Conservation (phyloP, 345 rosid genomes). For the Xanthoceras sorbifolium region DNA sequence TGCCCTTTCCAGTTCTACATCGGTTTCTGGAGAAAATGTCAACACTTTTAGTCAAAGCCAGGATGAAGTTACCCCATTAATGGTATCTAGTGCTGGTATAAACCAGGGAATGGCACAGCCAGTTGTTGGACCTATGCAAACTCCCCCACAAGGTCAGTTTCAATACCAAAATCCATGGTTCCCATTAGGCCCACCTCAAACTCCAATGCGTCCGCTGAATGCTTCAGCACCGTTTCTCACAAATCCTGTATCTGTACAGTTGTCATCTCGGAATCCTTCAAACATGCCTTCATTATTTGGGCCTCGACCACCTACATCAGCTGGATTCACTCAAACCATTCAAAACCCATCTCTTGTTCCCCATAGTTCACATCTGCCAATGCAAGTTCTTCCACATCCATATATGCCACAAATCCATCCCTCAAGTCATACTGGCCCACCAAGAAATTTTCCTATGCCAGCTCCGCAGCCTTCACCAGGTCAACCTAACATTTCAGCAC, state of each 20-base stretch:
- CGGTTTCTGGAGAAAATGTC: conserved; percentile 42
- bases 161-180: conserved; percentile 53
- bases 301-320: conserved; percentile 39
- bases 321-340: conserved; percentile 40
- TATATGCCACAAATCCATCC: conserved; percentile 42
- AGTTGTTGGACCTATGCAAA: conserved; percentile 32
- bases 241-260: conserved; percentile 35
- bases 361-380: conserved; percentile 30
- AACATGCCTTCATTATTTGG: conserved; percentile 45
- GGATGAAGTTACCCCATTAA: conserved; percentile 27
- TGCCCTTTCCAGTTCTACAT: conserved; percentile 37
- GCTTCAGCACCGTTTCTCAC: conserved; percentile 38
- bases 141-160: conserved; percentile 51
- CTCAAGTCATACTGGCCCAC: conserved; percentile 33
- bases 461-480: conserved; percentile 42
- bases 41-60: conserved; percentile 35
- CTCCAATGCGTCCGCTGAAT: conserved; percentile 33
- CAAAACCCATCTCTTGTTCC: conserved; percentile 42
- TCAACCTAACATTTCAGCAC: conserved; percentile 34
- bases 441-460: conserved; percentile 42
- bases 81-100: conserved; percentile 19
- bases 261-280: conserved; percentile 36
- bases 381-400: conserved; percentile 35
- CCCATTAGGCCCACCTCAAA: conserved; percentile 36
- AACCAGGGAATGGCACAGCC: conserved; percentile 38